Evolutionary conservation across 2,329 filamentous ascomycete genomes (phyloP).

Genomic region (Camptophora hylomeconis): DNA sequence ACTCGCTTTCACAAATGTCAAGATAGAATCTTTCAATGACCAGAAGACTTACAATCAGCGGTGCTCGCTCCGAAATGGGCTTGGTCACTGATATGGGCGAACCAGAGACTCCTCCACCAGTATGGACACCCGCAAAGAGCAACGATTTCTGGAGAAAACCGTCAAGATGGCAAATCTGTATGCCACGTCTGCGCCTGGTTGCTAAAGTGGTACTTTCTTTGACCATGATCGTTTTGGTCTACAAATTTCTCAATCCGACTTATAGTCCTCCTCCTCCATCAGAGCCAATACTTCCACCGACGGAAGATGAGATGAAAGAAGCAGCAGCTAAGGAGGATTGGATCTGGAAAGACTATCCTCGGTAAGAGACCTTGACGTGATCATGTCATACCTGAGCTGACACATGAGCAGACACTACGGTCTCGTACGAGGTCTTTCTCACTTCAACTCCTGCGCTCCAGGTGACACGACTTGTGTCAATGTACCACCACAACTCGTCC

Average conservation of each 20-base stretch:
- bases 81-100: slow-evolving; percentile 13
- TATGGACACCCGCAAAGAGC: slow-evolving; percentile 14
- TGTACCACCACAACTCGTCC: slow-evolving; percentile 14
- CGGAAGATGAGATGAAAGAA: slow-evolving; percentile 11
- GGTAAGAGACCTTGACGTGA: slow-evolving; percentile 9
- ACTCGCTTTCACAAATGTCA: too few relatives aligned
- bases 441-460: slow-evolving; percentile 13
- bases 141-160: slow-evolving; percentile 18
- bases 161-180: slow-evolving; percentile 19
- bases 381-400: neutral
- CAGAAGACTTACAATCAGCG: slow-evolving; percentile 16
- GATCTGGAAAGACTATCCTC: slow-evolving; percentile 17
- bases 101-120: slow-evolving; percentile 15
- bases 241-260: slow-evolving; percentile 13
- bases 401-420: slow-evolving; percentile 13
- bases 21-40: too few relatives aligned
- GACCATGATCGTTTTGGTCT: slow-evolving; percentile 10
- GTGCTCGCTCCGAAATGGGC: slow-evolving; percentile 17
- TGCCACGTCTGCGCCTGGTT: slow-evolving; percentile 15
- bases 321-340: slow-evolving; percentile 14
- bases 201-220: slow-evolving; percentile 11
- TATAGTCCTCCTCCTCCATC: slow-evolving; percentile 7
- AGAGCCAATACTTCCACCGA: slow-evolving; percentile 3
- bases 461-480: slow-evolving; percentile 15
- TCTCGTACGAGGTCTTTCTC: slow-evolving; percentile 14